These are phyloP conservation scores for Colletotrichum karsti DNA, from an alignment of 2,329 filamentous ascomycete species.

Conservation along the genomic window DNA sequence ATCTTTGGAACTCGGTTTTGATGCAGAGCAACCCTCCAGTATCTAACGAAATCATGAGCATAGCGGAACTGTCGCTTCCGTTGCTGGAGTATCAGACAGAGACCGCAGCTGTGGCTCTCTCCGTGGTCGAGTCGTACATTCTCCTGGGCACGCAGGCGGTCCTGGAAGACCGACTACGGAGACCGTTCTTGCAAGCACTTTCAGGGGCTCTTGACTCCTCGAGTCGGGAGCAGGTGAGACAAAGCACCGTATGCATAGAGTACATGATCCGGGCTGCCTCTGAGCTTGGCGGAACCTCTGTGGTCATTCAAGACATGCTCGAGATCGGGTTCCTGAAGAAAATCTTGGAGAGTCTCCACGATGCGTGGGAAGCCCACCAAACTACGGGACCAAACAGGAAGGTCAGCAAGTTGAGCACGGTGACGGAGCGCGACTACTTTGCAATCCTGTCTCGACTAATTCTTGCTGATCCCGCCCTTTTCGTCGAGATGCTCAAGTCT, in stretches of 20 bases:
- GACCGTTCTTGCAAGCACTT: slow-evolving; percentile 57
- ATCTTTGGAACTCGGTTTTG: slow-evolving; percentile 84
- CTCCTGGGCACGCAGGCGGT: slow-evolving; percentile 74
- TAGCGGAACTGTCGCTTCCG: slow-evolving; percentile 71
- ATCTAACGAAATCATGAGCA: slow-evolving; percentile 66
- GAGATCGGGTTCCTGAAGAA: slow-evolving; percentile 69
- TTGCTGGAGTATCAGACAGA: slow-evolving; percentile 74
- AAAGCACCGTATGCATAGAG: slow-evolving; percentile 70
- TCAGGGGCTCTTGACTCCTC: slow-evolving; percentile 58
- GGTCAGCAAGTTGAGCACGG: slow-evolving; percentile 73
- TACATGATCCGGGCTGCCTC: slow-evolving; percentile 71
- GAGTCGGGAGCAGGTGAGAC: slow-evolving; percentile 65
- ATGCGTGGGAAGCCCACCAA: slow-evolving; percentile 78
- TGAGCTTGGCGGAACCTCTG: slow-evolving; percentile 65
- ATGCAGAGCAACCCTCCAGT: slow-evolving; percentile 71
- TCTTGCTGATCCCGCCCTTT: slow-evolving; percentile 74
- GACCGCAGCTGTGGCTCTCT: slow-evolving; percentile 68
- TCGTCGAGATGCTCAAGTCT: slow-evolving; percentile 65
- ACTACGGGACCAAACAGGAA: slow-evolving; percentile 82
- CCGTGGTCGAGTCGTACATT: slow-evolving; percentile 76
- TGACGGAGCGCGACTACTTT: slow-evolving; percentile 87
- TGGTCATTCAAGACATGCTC: slow-evolving; percentile 73
- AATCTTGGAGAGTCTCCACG: slow-evolving; percentile 72
- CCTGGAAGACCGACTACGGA: slow-evolving; percentile 63
- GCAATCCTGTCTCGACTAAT: slow-evolving; percentile 82